Evolutionary conservation across 2,329 filamentous ascomycete species (phyloP).

Genomic region (Neonectria hederae): DNA sequence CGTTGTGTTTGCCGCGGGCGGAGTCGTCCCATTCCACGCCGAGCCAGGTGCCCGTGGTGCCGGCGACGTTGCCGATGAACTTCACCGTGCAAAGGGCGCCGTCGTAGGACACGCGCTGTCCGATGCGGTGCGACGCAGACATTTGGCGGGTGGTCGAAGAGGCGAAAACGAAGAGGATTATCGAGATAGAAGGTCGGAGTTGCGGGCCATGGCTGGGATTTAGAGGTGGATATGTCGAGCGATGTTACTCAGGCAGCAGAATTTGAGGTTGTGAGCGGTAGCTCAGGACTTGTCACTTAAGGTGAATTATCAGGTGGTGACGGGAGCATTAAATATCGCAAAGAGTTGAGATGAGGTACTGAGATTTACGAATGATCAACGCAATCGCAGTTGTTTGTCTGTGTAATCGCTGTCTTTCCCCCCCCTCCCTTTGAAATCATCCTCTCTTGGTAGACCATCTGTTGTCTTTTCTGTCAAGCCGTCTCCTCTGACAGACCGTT

Average conservation of each 20-base stretch:
- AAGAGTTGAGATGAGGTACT: neutral
- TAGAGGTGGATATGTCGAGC: slow-evolving; percentile 9
- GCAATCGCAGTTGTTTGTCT: neutral
- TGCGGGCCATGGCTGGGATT: slow-evolving; percentile 5
- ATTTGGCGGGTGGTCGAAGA: slow-evolving; percentile 42
- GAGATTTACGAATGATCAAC: neutral
- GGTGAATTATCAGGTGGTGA: neutral
- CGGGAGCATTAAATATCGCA: neutral
- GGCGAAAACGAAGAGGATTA: neutral
- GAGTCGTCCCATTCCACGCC: slow-evolving; percentile 97
- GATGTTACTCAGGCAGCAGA: slow-evolving; percentile 28
- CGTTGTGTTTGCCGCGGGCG: slow-evolving; percentile 87
- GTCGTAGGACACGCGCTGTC: slow-evolving; percentile 83
- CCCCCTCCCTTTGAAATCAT: neutral
- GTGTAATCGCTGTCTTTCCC: no score
- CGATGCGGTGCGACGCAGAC: slow-evolving; percentile 58
- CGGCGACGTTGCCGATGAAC: slow-evolving; percentile 80
- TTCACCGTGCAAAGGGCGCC: slow-evolving; percentile 83
- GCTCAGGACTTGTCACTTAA: neutral
- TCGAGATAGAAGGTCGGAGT: neutral
- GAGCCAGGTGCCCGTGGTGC: slow-evolving; percentile 83
- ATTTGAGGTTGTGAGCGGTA: slow-evolving; percentile 19
- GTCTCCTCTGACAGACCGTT: neutral
- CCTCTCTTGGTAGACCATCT: no score
- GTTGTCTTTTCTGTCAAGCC: neutral